Percentiles rank a stretch among this genome's conserved stretches.
These are phyloP conservation scores for Pyrrhoderma noxium DNA, from an alignment of 1,284 basidiomycete genomes.

Conservation along the genomic window DNA sequence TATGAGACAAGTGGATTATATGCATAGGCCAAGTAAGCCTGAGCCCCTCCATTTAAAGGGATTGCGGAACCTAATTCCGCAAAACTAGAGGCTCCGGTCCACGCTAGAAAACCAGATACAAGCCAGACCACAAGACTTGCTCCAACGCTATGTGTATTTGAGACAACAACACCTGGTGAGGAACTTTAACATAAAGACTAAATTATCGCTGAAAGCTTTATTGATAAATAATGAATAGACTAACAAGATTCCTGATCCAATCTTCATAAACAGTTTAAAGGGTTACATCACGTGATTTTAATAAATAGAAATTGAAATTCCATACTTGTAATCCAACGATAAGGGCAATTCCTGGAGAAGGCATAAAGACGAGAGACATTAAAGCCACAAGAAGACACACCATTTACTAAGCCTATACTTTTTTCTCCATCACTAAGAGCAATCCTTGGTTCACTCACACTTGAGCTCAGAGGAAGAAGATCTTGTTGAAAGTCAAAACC, in stretches of 20 bases:
- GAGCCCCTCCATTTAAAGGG: conserved; percentile 84
- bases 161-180: conserved; percentile 85
- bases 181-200: conserved; percentile 59
- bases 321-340: conserved; percentile 71
- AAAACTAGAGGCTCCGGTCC: conserved; percentile 91
- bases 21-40: conserved; percentile 85
- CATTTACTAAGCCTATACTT: conserved; percentile 70
- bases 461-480: conserved; percentile 68
- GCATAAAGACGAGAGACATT: neutral
- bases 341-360: conserved; percentile 64
- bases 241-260: conserved; percentile 90
- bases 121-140: conserved; percentile 81
- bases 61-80: conserved; percentile 82
- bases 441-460: conserved; percentile 58
- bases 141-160: conserved; percentile 79
- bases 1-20: conserved; percentile 84
- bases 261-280: conserved; percentile 36
- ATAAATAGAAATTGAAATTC: conserved; percentile 11
- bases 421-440: conserved; percentile 50
- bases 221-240: no score
- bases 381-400: conserved; percentile 33
- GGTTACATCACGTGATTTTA: conserved; percentile 12
- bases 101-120: conserved; percentile 72
- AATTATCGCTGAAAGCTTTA: no score
- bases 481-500: conserved; percentile 76